These are phyloP conservation scores for Salix viminalis DNA, from an alignment of 345 rosid species.

Conservation along the genomic window DNA sequence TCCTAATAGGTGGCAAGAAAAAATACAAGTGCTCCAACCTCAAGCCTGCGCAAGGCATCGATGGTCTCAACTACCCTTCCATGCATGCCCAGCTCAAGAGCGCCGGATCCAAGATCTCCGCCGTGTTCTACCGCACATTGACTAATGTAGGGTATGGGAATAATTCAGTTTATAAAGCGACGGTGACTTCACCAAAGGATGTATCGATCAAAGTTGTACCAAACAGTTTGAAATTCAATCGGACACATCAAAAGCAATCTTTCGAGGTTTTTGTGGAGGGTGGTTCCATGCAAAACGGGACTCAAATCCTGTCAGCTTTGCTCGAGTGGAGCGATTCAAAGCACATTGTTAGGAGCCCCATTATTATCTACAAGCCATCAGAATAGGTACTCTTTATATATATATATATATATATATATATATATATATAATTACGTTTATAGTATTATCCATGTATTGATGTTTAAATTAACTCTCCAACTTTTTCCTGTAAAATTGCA, in stretches of 20 bases:
- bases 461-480: too few relatives aligned
- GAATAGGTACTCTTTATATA: too few relatives aligned
- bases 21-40: constrained; percentile 44
- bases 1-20: constrained; percentile 40
- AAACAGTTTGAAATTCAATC: constrained; percentile 33
- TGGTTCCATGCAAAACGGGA: constrained; percentile 14
- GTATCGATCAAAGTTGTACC: constrained; percentile 53
- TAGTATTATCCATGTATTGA: too few relatives aligned
- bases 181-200: constrained; percentile 42
- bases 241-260: constrained; percentile 23
- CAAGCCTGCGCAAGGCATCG: constrained; percentile 51
- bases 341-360: constrained; percentile 54
- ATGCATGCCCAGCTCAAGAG: constrained; percentile 55
- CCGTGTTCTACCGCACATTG: constrained; percentile 54
- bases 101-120: constrained; percentile 28
- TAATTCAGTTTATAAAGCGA: constrained; percentile 46
- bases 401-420: too few relatives aligned
- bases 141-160: constrained; percentile 45
- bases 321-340: constrained; percentile 59
- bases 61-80: constrained; percentile 81
- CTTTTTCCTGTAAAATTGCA: too few relatives aligned
- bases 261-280: constrained; percentile 63
- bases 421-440: too few relatives aligned
- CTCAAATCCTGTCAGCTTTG: constrained; percentile 38
- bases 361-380: constrained; percentile 33